Base-by-base conservation (phyloP, 2,329 filamentous ascomycete genomes). In the Cordyceps javanica region DNA sequence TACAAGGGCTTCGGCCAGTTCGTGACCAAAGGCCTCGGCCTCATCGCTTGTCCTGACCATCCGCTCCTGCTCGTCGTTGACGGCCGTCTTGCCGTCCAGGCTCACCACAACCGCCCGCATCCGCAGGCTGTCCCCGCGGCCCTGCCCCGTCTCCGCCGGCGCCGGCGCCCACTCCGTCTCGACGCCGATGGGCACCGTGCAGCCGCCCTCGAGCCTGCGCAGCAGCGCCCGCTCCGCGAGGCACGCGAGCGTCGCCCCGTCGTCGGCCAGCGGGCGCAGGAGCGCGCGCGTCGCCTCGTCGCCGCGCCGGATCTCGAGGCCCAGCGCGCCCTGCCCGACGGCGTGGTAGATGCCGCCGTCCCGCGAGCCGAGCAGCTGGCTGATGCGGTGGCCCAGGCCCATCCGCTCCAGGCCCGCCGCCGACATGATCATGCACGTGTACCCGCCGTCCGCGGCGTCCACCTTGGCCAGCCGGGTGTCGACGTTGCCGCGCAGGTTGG, bases 161-260 rank as follows among this genome's bases (percentile, higher is more conserved):
- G 68, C 77, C 9, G 14, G n/a, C 28, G 85, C 73, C 88, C 89
- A 94, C 57, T 78, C 76, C 46, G 88, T 91, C 77, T 93, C 89
- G 3, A 97, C 91, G n/a, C 94, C 94, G 60, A 99, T 91, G 1
- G 94, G 94, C 51, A 97, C 91, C 70, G 90, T 95, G 77, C 94
- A 99, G 16, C 94, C 94, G 57, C 94, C 94, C 72, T 99, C 93
- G 7, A 99, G 79, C 16, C 86, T 86, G 42, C 93, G 82, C 82
- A 99, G 86, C 62, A 99, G 74, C 65, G 85, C 89, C 46, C 94
- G 80, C 77, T 99, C 94, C 1, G 90, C 90, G 60, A 88, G 77
- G 62, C 85, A 88, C 16, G 88, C 87, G 62, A 91, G 75, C 64
- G 83, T 86, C 0, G 88, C 87, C 59, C 83, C 75, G 63, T 81